Conservation (phyloP, 441 rosid species). For the Bruguiera hainesii region DNA sequence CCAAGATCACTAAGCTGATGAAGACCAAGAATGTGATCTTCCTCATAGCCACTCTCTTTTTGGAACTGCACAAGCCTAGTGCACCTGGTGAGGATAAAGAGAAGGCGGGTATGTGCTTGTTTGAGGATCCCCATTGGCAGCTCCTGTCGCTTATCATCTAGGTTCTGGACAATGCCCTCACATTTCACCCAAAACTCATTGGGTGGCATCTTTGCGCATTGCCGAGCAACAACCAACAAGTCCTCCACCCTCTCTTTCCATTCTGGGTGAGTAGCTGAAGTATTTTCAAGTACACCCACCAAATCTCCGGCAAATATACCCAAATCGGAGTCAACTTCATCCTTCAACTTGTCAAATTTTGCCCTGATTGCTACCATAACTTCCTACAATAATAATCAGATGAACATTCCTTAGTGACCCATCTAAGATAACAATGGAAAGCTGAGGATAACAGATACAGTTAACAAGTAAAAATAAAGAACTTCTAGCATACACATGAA, state of each 20-base stretch:
- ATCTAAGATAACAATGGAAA: not conserved
- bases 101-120: conserved; percentile 93
- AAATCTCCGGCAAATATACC: conserved; percentile 90
- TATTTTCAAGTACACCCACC: conserved; percentile 76
- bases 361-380: conserved; percentile 76
- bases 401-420: not conserved
- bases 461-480: conserved; percentile 6
- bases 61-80: conserved; percentile 96
- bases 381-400: conserved; percentile 47
- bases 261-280: conserved; percentile 60
- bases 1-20: conserved; percentile 94
- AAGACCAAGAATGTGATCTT: conserved; percentile 69
- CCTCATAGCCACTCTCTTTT: conserved; percentile 86
- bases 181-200: conserved; percentile 86
- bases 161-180: conserved; percentile 82
- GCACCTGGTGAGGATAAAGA: conserved; percentile 95
- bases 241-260: conserved; percentile 82
- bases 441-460: not conserved
- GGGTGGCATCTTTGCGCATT: conserved; percentile 81
- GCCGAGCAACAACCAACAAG: conserved; percentile 71
- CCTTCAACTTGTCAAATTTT: conserved; percentile 85
- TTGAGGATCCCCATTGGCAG: conserved; percentile 88
- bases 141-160: conserved; percentile 95
- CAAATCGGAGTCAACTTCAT: conserved; percentile 89
- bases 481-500: not conserved